These are phyloP conservation scores for Phytopythium montanum DNA, from an alignment of 352 stramenopile species.

Conservation along the genomic window DNA sequence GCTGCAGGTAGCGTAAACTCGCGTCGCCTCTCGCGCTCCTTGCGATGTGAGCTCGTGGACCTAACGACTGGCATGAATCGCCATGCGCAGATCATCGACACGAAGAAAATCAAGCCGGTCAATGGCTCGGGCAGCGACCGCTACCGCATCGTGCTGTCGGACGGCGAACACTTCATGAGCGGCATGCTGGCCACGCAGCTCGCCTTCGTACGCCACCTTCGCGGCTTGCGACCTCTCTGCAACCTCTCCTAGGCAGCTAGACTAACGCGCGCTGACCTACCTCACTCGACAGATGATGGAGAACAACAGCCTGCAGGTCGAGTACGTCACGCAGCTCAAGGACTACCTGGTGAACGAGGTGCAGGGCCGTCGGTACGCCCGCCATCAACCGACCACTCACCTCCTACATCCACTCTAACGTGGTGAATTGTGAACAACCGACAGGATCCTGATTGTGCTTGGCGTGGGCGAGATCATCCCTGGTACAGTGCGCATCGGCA, in stretches of 20 bases:
- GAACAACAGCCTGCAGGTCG: conserved; percentile 72
- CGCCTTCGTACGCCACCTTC: conserved; percentile 41
- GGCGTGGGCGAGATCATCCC: conserved; percentile 77
- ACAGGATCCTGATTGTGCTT: conserved; percentile 82
- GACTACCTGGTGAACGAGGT: conserved; percentile 84
- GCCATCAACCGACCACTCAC: neutral
- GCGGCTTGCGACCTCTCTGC: neutral
- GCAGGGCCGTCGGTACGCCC: conserved; percentile 57
- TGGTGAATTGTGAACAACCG: neutral
- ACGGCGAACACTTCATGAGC: conserved; percentile 79
- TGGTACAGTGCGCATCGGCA: conserved; percentile 68
- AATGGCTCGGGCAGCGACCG: conserved; percentile 69
- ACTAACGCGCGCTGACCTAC: neutral
- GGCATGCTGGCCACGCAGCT: conserved; percentile 86
- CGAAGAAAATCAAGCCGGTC: conserved; percentile 84
- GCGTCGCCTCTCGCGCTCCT: neutral
- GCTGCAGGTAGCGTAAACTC: conserved; percentile 40
- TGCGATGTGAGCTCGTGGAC: neutral
- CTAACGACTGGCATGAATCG: neutral
- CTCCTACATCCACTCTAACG: neutral
- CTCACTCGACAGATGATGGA: conserved; percentile 59
- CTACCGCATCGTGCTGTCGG: conserved; percentile 82
- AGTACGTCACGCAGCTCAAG: conserved; percentile 85
- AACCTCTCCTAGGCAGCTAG: neutral
- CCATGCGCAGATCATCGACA: conserved; percentile 59